Conservation (phyloP, 2,329 filamentous ascomycete species). For the Lachnellula hyalina region DNA sequence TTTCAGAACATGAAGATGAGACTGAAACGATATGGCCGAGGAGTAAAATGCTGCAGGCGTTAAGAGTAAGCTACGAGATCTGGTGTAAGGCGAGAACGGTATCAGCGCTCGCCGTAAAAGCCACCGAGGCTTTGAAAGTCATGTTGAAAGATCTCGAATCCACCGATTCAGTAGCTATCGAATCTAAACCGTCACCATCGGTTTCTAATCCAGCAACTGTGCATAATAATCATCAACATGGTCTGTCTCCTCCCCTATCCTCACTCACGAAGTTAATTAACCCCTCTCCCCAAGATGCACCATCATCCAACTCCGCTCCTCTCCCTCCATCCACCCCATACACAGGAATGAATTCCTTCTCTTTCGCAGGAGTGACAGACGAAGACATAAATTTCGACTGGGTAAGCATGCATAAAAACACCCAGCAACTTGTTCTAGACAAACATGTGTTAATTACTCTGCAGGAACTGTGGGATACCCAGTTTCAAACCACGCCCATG, state of each 20-base stretch:
- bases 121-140: slow-evolving; percentile 7
- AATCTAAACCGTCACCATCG: background rate
- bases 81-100: slow-evolving; percentile 8
- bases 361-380: slow-evolving; percentile 4
- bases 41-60: slow-evolving; percentile 3
- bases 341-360: slow-evolving; percentile 2
- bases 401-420: slow-evolving; percentile 2
- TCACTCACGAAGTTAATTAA: background rate
- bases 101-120: slow-evolving; percentile 6
- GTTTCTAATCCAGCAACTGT: background rate
- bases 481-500: slow-evolving; percentile 5
- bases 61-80: slow-evolving; percentile 9
- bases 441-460: background rate
- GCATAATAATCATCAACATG: background rate
- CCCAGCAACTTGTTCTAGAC: background rate
- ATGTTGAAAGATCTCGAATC: slow-evolving; percentile 10
- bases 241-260: background rate
- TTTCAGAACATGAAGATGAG: slow-evolving; percentile 6
- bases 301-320: background rate
- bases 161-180: background rate
- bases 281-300: background rate
- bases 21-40: slow-evolving; percentile 4
- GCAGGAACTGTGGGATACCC: slow-evolving; percentile 12
- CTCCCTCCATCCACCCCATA: slow-evolving; percentile 2
- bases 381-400: slow-evolving; percentile 13